Evolutionary conservation across 2,329 filamentous ascomycete genomes (phyloP), one percentile per base, ranked within the genome.

Genomic region (Alternaria incomplexa): DNA sequence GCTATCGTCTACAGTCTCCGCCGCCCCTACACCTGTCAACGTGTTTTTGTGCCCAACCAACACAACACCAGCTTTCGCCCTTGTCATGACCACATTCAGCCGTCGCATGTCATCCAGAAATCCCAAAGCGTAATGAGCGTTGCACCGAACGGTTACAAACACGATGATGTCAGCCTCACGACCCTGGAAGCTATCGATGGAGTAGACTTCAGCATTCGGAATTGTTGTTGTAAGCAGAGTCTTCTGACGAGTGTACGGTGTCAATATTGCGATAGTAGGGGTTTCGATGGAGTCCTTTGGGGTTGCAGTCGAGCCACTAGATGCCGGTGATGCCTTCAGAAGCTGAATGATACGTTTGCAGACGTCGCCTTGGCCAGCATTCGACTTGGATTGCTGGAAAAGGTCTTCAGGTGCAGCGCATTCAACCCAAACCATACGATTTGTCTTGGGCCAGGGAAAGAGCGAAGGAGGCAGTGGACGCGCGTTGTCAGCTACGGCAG

Each of bases 161-260:
- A 84, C 73, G 3, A 83, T 69, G 30, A 83, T 72, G 50, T 83
- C 83, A 1, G 81, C 81, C 69, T 83, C 81, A 1, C 77, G 75
- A 1, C 81, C 82, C 57, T 84, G 81, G 62, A 81, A 84, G 4
- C 77, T 77, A 63, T 84, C 82, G 47, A 84, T 80, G 54, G 79
- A 83, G 2, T 74, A 80, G 2, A 82, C 72, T 50, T 81, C 68
- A 25, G 72, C 48, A 12, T 40, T 65, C 0, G 73, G 46, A 15
- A 78, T 61, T 2, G 62, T 61, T 9, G 68, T 47, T 50, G 68
- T 72, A 4, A 83, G 73, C 1, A 77, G 51, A 3, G 79, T 75
- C 4, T 65, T 74, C 67, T 83, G 80, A 1, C 75, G 72, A 1
- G 73, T 78, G 56, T 83, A 84, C 1, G 81, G 81, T 2, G 81